phyloP scores from a whole-genome alignment of 768 basidiomycete genomes.

The Piloderma croceum region DNA sequence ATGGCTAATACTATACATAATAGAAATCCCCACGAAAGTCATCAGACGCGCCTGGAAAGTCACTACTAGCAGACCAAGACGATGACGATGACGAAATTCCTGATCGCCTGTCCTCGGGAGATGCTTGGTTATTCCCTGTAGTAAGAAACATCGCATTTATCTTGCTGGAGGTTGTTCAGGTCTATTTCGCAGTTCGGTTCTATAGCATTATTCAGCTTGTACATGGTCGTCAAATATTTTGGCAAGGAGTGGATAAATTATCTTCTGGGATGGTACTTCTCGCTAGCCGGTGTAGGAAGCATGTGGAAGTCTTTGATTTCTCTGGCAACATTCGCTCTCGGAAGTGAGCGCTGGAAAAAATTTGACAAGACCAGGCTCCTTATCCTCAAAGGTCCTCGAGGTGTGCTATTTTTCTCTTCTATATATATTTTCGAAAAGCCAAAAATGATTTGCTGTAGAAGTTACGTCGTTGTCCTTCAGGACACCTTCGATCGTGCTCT shows the following conservation, averaged over 20 bases:
- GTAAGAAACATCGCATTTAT: conserved; percentile 35
- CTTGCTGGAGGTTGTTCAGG: not conserved
- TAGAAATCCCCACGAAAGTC: conserved; percentile 12
- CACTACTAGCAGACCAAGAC: conserved; percentile 31
- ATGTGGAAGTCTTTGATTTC: conserved; percentile 64
- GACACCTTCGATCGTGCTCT: conserved; percentile 50
- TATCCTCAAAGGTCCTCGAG: conserved; percentile 40
- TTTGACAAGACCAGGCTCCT: conserved; percentile 44
- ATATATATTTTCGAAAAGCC: no score
- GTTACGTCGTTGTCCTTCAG: conserved; percentile 40
- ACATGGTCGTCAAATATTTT: conserved; percentile 64
- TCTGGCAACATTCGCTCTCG: conserved; percentile 43
- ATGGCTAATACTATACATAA: conserved; percentile 14
- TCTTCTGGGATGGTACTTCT: conserved; percentile 72
- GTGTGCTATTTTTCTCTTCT: conserved; percentile 34
- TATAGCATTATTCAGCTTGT: conserved; percentile 60
- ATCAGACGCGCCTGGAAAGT: not conserved
- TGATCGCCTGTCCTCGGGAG: conserved; percentile 56
- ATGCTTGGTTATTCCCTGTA: conserved; percentile 74
- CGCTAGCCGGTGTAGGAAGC: conserved; percentile 56
- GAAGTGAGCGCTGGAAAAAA: conserved; percentile 49
- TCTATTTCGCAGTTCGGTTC: conserved; percentile 55
- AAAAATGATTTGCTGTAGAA: conserved; percentile 29
- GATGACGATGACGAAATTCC: conserved; percentile 56
- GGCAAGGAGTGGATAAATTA: conserved; percentile 82